These are phyloP conservation scores for Starmerella vitae DNA, from an alignment of 805 yeast genomes.

Conservation along the genomic window DNA sequence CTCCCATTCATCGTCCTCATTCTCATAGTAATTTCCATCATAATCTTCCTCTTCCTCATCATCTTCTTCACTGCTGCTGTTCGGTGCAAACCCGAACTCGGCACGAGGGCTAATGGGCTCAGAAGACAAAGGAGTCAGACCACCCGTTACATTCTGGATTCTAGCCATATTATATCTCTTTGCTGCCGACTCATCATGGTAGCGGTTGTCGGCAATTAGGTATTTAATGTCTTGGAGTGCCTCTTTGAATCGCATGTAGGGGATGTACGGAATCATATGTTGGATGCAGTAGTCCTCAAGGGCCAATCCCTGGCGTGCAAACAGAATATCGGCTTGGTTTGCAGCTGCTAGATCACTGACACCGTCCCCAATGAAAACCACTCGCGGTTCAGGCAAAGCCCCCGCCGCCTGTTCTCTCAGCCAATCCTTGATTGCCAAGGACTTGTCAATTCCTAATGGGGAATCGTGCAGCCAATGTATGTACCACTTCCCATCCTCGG, in stretches of 20 bases:
- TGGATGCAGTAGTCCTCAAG: constrained; percentile 32
- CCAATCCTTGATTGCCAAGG: constrained; percentile 31
- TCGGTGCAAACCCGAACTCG: constrained; percentile 14
- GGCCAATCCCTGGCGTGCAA: constrained; percentile 32
- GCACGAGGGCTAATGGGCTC: constrained; percentile 3
- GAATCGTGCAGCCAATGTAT: constrained; percentile 33
- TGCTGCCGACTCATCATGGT: constrained; percentile 22
- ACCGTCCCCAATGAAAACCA: constrained; percentile 45
- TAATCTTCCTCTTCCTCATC: constrained; percentile 13
- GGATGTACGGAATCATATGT: constrained; percentile 31
- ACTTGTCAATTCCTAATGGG: constrained; percentile 35
- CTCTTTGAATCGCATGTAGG: constrained; percentile 32
- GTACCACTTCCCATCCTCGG: constrained; percentile 31
- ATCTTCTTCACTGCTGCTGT: constrained; percentile 12
- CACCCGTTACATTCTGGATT: constrained; percentile 20
- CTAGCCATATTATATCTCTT: constrained; percentile 14
- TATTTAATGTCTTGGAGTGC: constrained; percentile 28
- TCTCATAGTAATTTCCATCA: background rate
- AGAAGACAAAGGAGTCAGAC: constrained; percentile 19
- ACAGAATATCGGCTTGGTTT: constrained; percentile 32
- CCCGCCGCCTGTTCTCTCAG: constrained; percentile 15
- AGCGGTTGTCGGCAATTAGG: constrained; percentile 23
- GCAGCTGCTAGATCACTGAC: constrained; percentile 38
- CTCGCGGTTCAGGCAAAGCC: constrained; percentile 31
- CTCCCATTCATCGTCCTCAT: background rate